These are phyloP conservation scores for Lasiodiplodia citricola DNA, from an alignment of 2,329 filamentous ascomycete species.

Conservation along the genomic window DNA sequence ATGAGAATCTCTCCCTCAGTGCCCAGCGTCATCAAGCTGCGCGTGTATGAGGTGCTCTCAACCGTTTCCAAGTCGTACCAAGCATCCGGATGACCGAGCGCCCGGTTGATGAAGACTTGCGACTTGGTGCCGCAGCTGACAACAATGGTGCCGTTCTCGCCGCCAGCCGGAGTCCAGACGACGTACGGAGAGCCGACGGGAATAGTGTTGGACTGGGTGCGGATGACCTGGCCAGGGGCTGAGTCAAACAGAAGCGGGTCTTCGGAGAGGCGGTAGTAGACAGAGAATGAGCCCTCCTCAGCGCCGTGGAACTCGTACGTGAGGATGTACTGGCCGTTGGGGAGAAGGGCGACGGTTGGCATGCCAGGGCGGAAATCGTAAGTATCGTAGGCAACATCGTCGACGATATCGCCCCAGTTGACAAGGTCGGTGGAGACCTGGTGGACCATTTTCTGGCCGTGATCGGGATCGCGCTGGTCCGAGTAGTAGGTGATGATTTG, in stretches of 20 bases:
- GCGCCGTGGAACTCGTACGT: constrained; percentile 67
- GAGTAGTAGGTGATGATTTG: constrained; percentile 72
- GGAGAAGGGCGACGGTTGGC: constrained; percentile 65
- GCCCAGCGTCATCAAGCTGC: constrained; percentile 51
- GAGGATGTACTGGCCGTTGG: constrained; percentile 67
- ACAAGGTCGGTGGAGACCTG: constrained; percentile 65
- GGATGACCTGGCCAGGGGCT: constrained; percentile 48
- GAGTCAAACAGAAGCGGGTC: constrained; percentile 55
- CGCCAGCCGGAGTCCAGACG: constrained; percentile 55
- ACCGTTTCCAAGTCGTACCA: constrained; percentile 54
- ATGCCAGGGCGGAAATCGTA: constrained; percentile 72
- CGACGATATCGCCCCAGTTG: constrained; percentile 63
- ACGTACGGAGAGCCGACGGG: constrained; percentile 57
- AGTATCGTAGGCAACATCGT: constrained; percentile 67
- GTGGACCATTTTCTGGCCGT: constrained; percentile 73
- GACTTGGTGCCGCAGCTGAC: constrained; percentile 48
- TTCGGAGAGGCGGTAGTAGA: constrained; percentile 58
- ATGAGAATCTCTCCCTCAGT: constrained; percentile 4
- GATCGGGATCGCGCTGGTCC: constrained; percentile 66
- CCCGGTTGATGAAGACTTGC: constrained; percentile 55
- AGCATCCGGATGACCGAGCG: constrained; percentile 48
- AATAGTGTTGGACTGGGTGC: constrained; percentile 52
- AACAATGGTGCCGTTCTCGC: constrained; percentile 55
- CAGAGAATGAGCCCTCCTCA: constrained; percentile 51
- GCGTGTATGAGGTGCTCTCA: constrained; percentile 52